Conservation (phyloP, 306 rosid species). For the Dicorynia guianensis region DNA sequence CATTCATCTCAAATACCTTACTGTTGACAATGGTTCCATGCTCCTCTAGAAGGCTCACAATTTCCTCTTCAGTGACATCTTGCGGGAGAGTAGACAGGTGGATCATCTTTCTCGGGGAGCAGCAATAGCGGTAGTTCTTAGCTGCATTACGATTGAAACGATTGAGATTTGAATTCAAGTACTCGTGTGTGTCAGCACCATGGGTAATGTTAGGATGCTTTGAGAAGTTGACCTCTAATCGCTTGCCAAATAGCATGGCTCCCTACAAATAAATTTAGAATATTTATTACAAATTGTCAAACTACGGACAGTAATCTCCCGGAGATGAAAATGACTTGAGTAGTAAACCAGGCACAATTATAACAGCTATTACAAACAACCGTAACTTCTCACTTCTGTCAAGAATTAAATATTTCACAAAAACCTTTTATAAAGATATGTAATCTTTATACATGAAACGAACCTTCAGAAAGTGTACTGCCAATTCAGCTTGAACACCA, state of each 20-base stretch:
- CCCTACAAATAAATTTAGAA: conserved; percentile 57
- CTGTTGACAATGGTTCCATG: conserved; percentile 77
- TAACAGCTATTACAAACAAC: neutral
- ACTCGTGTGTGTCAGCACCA: conserved; percentile 94
- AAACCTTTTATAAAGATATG: conserved; percentile 11
- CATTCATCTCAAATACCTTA: conserved; percentile 96
- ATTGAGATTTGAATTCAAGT: conserved; percentile 89
- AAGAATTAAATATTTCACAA: conserved; percentile 4
- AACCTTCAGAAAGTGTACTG: conserved; percentile 97
- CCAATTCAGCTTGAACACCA: conserved; percentile 97
- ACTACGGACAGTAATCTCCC: neutral
- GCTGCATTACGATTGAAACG: conserved; percentile 99
- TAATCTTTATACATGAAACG: conserved; percentile 33
- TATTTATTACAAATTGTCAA: conserved; percentile 15
- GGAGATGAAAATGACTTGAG: neutral
- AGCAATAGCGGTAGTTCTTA: conserved; percentile 98
- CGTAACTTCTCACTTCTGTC: conserved; percentile 10
- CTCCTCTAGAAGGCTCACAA: conserved; percentile 79
- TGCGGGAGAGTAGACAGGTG: conserved; percentile 94
- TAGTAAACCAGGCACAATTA: conserved; percentile 1
- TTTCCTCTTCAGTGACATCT: conserved; percentile 88
- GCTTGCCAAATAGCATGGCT: conserved; percentile 84
- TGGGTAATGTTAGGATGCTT: conserved; percentile 90
- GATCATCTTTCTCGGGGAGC: conserved; percentile 93
- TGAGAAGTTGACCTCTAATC: conserved; percentile 93